Conservation (phyloP, 2,329 filamentous ascomycete species). For the Penicillium sp. region DNA sequence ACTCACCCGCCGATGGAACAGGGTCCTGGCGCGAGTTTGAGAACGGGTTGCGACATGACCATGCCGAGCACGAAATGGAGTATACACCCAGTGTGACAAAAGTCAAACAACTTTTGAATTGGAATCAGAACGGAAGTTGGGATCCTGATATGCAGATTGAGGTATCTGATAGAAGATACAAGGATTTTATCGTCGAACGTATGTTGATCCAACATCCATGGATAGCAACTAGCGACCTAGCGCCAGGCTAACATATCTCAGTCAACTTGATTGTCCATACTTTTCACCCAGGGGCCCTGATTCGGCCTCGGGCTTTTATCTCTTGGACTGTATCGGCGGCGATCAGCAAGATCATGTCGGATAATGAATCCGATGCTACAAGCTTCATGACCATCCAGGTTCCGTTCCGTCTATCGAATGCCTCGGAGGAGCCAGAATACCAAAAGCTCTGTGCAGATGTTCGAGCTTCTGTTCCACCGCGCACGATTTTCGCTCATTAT, state of each 20-base stretch:
- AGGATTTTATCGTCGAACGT: constrained; percentile 4
- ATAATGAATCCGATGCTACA: background rate
- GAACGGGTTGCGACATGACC: constrained; percentile 37
- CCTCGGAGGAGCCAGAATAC: background rate
- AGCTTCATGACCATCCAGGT: constrained; percentile 40
- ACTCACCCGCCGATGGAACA: constrained; percentile 30
- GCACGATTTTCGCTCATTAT: constrained; percentile 36
- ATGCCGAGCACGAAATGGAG: constrained; percentile 43
- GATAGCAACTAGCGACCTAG: background rate
- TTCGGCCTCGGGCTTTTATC: constrained; percentile 37
- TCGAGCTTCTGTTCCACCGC: constrained; percentile 22
- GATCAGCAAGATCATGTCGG: constrained; percentile 19
- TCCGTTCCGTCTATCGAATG: constrained; percentile 21
- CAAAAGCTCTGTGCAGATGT: constrained; percentile 22
- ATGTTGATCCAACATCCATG: background rate
- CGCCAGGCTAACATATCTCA: constrained; percentile 7
- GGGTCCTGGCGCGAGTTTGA: constrained; percentile 44
- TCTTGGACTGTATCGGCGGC: constrained; percentile 34
- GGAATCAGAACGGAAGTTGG: constrained; percentile 22
- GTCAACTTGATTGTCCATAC: constrained; percentile 41
- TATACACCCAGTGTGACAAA: constrained; percentile 42
- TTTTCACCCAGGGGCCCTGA: constrained; percentile 34
- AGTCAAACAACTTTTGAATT: constrained; percentile 33
- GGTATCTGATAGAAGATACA: constrained; percentile 21
- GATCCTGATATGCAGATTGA: constrained; percentile 9